Base-by-base conservation (phyloP, 2,329 filamentous ascomycete genomes). In the Colletotrichum sp. region DNA sequence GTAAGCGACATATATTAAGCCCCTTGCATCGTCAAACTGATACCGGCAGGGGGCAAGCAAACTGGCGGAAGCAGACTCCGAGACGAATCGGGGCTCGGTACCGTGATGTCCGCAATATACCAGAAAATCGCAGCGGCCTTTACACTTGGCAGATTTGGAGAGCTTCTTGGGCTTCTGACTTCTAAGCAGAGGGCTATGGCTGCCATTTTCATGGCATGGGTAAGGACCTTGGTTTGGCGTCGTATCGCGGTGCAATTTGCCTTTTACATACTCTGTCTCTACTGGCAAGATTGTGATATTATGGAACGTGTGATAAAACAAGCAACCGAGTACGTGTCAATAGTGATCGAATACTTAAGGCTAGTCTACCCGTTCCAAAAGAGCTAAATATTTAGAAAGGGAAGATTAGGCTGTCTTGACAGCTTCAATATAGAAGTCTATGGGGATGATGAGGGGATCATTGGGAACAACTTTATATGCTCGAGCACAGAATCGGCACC, bases 381-480 rank as follows among this genome's bases (percentile, higher is more conserved):
- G 18, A 30, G 30, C 3, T 5, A 30, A 30, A 30, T 5, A 30
- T 4, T 30, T 30, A 48, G 9, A 6, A n/a, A 48, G 18, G 2
- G 18, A n/a, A 12, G n/a, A 6, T 1, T 2, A 48, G n/a, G 9
- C 5, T n/a, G 6, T n/a, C 38, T n/a, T 12, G 9, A 48, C 38
- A 12, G 38, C 18, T 48, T n/a, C 6, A n/a, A n/a, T 5, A 3
- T 4, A n/a, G 38, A 48, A 48, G 18, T 48, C 18, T 12, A 3
- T 1, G 0, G 3, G 5, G 18, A 48, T 1, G 38, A n/a, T n/a
- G 38, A n/a, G 2, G 38, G 1, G 9, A 48, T 48, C 6, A 6
- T 3, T 48, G 18, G 4, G 38, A 48, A n/a, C 18, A 48, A 0
- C 38, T 3, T 48, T 18, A 7, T 3, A 18, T 48, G 5, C 18